Base-by-base conservation (phyloP, 352 stramenopile genomes). In the Pythium vanterpoolii region DNA sequence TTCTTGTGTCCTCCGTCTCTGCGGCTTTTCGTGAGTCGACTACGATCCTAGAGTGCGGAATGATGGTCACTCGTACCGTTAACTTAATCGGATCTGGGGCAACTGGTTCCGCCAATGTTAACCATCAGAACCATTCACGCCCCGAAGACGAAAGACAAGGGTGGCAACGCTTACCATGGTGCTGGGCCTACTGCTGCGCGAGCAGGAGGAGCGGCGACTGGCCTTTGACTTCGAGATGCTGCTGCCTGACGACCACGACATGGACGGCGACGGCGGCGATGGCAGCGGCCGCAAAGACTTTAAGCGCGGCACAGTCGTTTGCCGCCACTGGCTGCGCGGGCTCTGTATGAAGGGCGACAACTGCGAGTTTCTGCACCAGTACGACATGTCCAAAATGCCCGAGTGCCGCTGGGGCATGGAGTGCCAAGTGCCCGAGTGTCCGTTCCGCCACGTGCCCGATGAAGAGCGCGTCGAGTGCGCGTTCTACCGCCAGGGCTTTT, bases 401-500 rank as follows among this genome's bases (percentile, higher is more conserved):
- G 83, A 98, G 45, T 99, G 96, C 72, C 87, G 96, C 36, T 98
- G 96, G 86, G 96, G 96, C 19, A 97, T 98, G 77, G 88, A 97
- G 55, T 99, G 96, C 44, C 96, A 98, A 66, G 90, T 98, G 46
- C 93, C 95, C 28, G 94, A 99, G 70, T 99, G 96, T 79, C 95
- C 95, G 1, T 98, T 99, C 73, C 89, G 93, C 23, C 96, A 99
- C 72, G 97, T 98, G 19, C 91, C 80, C 14, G 96, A 99, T 44
- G 89, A 97, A 47, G 96, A 99, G 78, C 83, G 95, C 39, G 84
- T 98, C 49, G 95, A 98, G 68, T 99, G 96, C 68, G 94, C 97
- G 6, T 99, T 99, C 73, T 99, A 98, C 75, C 93, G 88, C 61
- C 95, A 98, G 68, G 96, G 96, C 28, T 99, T 99, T 79, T 99